A percentile compares a stretch with the other conserved stretches of the same genome.
Evolutionary conservation across 208 protist species (phyloP).

Genomic region (Trypanosoma boissoni): DNA sequence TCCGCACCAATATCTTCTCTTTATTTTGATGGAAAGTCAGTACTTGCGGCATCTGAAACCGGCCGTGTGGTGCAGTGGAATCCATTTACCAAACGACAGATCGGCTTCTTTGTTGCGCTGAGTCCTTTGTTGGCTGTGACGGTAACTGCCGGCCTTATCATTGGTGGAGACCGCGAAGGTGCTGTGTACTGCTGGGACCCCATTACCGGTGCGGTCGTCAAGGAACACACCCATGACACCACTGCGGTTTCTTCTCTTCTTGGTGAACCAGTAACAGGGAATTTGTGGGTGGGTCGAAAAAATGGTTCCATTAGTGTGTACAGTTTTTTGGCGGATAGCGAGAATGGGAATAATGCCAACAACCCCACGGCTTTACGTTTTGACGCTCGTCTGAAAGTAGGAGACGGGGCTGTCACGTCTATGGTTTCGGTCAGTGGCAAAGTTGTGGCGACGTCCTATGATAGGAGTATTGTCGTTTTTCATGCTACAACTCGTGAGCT

Average conservation of each 20-base stretch:
- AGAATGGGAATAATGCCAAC: not conserved
- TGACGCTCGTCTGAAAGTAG: constrained; percentile 8
- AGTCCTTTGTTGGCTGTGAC: constrained; percentile 50
- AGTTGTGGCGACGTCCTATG: constrained; percentile 54
- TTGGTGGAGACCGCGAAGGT: constrained; percentile 53
- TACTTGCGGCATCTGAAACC: constrained; percentile 39
- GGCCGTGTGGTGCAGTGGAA: constrained; percentile 51
- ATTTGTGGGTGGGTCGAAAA: constrained; percentile 55
- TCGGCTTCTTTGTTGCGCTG: constrained; percentile 32
- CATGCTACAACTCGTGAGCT: constrained; percentile 36
- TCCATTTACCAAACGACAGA: constrained; percentile 34
- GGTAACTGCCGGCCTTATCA: constrained; percentile 46
- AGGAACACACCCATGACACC: constrained; percentile 33
- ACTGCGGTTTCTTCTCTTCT: constrained; percentile 46
- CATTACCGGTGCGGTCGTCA: constrained; percentile 25
- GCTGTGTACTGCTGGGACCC: constrained; percentile 59
- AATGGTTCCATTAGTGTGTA: constrained; percentile 73
- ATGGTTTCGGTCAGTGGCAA: constrained; percentile 57
- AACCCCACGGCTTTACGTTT: constrained; percentile 3
- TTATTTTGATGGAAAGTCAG: constrained; percentile 54
- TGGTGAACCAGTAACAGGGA: constrained; percentile 48
- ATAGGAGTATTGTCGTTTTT: constrained; percentile 42
- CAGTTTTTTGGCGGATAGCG: constrained; percentile 11
- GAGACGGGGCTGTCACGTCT: constrained; percentile 42
- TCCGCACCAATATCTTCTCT: constrained; percentile 40